Percentiles rank a stretch among this genome's conserved stretches.
Conservation (phyloP, 2,329 filamentous ascomycete species). For the Metarhizium sp. region DNA sequence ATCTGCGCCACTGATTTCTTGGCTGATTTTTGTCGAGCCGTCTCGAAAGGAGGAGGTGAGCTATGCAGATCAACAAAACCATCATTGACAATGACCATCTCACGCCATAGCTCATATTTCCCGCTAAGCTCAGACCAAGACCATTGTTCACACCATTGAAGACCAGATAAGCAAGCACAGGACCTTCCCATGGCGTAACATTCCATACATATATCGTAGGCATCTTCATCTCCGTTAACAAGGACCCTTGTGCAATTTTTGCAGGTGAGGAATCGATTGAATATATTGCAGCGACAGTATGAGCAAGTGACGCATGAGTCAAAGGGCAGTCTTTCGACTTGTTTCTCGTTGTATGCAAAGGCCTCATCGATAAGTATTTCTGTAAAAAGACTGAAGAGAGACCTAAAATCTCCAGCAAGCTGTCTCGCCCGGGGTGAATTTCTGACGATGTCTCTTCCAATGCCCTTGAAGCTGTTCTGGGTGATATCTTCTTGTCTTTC, state of each 20-base stretch:
- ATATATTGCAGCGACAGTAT: conserved; percentile 92
- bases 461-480: conserved; percentile 35
- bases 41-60: conserved; percentile 61
- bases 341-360: conserved; percentile 63
- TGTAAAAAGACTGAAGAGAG: conserved; percentile 69
- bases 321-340: conserved; percentile 68
- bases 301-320: conserved; percentile 92
- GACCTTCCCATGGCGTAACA: conserved; percentile 97
- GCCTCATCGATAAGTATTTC: conserved; percentile 77
- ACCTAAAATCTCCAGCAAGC: conserved; percentile 73
- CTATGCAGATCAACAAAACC: conserved; percentile 54
- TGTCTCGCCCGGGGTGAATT: conserved; percentile 47
- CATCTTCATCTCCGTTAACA: conserved; percentile 62
- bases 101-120: conserved; percentile 76
- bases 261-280: conserved; percentile 93
- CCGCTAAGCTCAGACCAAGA: conserved; percentile 67
- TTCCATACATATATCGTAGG: conserved; percentile 96
- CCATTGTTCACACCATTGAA: conserved; percentile 92
- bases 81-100: conserved; percentile 65
- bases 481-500: conserved; percentile 38
- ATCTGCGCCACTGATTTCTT: conserved; percentile 83
- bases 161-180: conserved; percentile 75
- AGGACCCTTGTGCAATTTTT: conserved; percentile 66
- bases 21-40: conserved; percentile 55
- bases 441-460: conserved; percentile 35